phyloP scores from a whole-genome alignment of 1,284 basidiomycete species.

The Cystobasidiaceae sp. region DNA sequence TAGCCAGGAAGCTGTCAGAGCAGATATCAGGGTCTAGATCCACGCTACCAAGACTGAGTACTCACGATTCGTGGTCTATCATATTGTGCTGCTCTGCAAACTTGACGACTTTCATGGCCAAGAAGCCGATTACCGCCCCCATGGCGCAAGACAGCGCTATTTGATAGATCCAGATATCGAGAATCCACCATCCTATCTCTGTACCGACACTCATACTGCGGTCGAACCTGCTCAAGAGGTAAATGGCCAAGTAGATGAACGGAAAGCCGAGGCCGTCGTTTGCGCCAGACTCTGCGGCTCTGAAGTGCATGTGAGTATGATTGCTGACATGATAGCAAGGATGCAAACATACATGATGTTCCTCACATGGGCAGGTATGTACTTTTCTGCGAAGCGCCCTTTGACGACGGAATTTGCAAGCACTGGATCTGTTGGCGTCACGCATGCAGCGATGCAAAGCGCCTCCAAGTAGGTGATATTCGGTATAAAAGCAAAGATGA shows the following conservation, averaged over 20 bases:
- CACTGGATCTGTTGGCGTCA: constrained; percentile 48
- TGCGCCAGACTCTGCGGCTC: constrained; percentile 48
- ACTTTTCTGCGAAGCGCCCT: constrained; percentile 44
- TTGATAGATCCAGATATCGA: constrained; percentile 48
- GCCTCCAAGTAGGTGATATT: constrained; percentile 45
- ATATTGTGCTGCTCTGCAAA: constrained; percentile 45
- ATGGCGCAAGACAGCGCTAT: constrained; percentile 46
- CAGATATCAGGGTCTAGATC: background rate
- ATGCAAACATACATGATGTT: constrained; percentile 41
- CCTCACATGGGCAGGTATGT: constrained; percentile 47
- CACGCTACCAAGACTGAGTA: too few species aligned
- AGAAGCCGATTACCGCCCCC: constrained; percentile 47
- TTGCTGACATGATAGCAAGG: too few species aligned
- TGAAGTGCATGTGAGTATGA: too few species aligned
- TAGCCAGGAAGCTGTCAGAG: constrained; percentile 39
- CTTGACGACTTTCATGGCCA: constrained; percentile 48
- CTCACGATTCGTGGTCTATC: constrained; percentile 46
- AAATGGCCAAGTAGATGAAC: constrained; percentile 44
- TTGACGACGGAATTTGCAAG: constrained; percentile 24
- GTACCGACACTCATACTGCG: constrained; percentile 40
- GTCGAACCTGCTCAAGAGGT: constrained; percentile 34
- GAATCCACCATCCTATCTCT: constrained; percentile 47
- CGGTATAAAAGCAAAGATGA: constrained; percentile 47
- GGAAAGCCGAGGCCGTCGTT: constrained; percentile 49
- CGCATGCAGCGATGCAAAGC: constrained; percentile 47